phyloP scores from a whole-genome alignment of 2,329 filamentous ascomycete species.

The Bipolaris zeicola region DNA sequence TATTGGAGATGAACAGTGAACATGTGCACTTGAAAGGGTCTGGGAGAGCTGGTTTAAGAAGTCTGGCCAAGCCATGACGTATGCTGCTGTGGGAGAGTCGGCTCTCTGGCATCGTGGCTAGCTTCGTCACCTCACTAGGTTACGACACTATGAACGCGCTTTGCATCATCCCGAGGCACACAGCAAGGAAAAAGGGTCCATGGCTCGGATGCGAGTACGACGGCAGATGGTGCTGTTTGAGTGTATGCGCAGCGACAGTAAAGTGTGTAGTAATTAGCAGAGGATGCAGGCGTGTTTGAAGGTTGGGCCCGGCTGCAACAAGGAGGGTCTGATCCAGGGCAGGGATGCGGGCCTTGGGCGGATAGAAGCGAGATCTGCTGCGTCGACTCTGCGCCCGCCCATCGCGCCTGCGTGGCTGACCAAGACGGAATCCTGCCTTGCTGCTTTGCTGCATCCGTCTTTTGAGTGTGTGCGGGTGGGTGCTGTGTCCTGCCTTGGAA shows the following conservation, averaged over 20 bases:
- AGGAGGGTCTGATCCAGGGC: neutral
- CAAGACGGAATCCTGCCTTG: conserved; percentile 3
- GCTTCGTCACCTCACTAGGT: conserved; percentile 19
- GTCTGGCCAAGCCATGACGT: conserved; percentile 24
- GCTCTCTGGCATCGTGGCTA: conserved; percentile 10
- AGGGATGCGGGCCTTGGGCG: conserved; percentile 8
- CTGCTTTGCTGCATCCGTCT: neutral
- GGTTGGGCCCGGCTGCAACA: neutral
- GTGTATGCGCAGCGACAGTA: neutral
- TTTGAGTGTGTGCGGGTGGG: neutral
- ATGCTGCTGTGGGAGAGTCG: conserved; percentile 8
- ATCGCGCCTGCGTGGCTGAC: conserved; percentile 6
- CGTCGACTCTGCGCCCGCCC: conserved; percentile 3
- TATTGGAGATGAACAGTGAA: conserved; percentile 4
- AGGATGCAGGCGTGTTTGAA: neutral
- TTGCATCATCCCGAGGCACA: conserved; percentile 23
- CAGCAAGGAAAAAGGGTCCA: conserved; percentile 6
- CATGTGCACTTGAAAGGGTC: neutral
- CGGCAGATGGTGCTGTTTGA: neutral
- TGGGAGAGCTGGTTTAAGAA: conserved; percentile 26
- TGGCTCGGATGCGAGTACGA: conserved; percentile 10
- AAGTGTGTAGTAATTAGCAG: conserved; percentile 1
- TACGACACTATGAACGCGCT: conserved; percentile 12
- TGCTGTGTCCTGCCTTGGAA: neutral
- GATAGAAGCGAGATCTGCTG: conserved; percentile 24